Evolutionary conservation across 192 early-diverging fungal genomes (phyloP), one percentile per base, ranked within the genome.

Genomic region (Umbelopsis vinacea): DNA sequence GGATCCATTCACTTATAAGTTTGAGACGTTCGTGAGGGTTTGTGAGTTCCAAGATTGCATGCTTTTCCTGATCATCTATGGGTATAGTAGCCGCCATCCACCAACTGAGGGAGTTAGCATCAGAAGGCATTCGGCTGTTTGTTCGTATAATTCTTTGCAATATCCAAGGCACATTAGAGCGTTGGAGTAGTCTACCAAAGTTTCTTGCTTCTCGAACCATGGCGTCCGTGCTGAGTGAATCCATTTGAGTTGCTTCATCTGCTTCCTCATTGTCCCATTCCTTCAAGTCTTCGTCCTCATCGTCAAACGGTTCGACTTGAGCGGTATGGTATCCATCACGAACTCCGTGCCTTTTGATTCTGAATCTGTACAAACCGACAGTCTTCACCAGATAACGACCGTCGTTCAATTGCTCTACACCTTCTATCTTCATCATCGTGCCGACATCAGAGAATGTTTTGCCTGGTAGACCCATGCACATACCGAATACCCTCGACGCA

Each of bases 31-130:
- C 79, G 43, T 86, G 82, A 6, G 84, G 78, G 6, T 79, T 82
- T 6, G 66, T 75, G 37, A 75, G 63, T 43, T 69, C 23, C n/a
- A 89, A 67, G 7, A 89, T 63, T 22, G 69, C 70, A n/a, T 76
- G 73, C 52, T 84, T 87, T 43, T 85, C 84, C 29, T 75, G 54
- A 38, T 73, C 70, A 26, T 74, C 74, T 11, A 87, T 71, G 8
- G 87, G 86, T 24, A 89, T 60, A 46, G 87, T 79, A 4, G 83
- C 78, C 33, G 81, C 83, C 0, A 85, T 67, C 86, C 87, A 89
- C 71, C 79, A 89, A 8, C 76, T 81, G 4, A 76, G 21, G n/a
- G 53, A 45, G 35, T 38, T 55, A 47, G 14, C 52, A n/a, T 43
- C 52, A 17, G 52, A 15, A 33, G 50, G 52, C 53, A 52, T 76